A percentile compares a stretch with the other conserved stretches of the same genome.
phyloP scores from a whole-genome alignment of 148 eudicot genomes.

The Heliosperma pusillum region DNA sequence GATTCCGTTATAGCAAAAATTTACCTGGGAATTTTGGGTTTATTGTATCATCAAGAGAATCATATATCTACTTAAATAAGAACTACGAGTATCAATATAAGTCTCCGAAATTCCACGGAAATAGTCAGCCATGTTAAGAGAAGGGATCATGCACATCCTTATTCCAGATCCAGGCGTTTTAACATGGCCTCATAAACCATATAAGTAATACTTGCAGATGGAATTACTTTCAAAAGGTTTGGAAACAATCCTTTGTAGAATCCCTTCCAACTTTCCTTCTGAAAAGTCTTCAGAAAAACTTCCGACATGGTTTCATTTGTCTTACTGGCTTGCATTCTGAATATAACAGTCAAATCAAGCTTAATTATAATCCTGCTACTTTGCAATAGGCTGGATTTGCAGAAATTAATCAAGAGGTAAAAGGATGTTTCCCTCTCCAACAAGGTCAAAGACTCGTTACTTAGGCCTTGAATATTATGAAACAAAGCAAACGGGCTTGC shows the following conservation, averaged over 20 bases:
- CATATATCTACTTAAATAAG: constrained; percentile 29
- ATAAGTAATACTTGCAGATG: constrained; percentile 92
- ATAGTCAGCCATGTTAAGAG: constrained; percentile 22
- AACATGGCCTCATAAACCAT: constrained; percentile 86
- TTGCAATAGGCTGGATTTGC: not conserved
- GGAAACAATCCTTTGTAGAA: constrained; percentile 97
- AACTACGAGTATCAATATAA: constrained; percentile 21
- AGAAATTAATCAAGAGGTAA: not conserved
- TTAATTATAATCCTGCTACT: not conserved
- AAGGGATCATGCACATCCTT: constrained; percentile 23
- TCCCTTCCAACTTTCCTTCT: constrained; percentile 65
- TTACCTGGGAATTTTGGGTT: constrained; percentile 25
- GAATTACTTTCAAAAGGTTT: constrained; percentile 89
- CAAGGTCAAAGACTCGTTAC: not conserved
- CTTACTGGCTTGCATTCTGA: constrained; percentile 89
- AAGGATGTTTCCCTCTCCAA: too few species aligned
- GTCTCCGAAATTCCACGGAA: constrained; percentile 13
- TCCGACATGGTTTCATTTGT: constrained; percentile 62
- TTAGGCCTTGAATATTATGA: not conserved
- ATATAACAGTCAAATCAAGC: constrained; percentile 10
- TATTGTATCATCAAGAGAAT: constrained; percentile 21
- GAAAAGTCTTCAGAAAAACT: constrained; percentile 61
- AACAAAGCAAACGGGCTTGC: not conserved
- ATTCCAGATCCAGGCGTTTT: constrained; percentile 70
- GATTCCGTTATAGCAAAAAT: constrained; percentile 9